These are phyloP conservation scores for Tetrahymena thermophila DNA, from an alignment of 73 alveolate genomes.

Conservation along the genomic window DNA sequence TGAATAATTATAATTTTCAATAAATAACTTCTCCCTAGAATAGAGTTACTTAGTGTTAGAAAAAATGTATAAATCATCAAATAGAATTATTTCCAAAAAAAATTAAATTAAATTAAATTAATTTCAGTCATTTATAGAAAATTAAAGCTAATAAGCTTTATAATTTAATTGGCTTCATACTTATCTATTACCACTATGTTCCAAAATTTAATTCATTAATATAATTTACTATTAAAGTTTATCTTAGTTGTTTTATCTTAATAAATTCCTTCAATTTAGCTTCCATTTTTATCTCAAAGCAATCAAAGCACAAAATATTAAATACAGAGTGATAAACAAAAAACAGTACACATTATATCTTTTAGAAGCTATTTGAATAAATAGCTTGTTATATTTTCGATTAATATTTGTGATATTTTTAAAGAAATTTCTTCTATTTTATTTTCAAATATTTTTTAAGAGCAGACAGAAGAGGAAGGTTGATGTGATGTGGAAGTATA, in stretches of 20 bases:
- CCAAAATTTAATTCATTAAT: not conserved
- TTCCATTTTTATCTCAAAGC: not conserved
- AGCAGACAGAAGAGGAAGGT: not conserved
- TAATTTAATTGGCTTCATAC: not conserved
- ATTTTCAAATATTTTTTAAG: not conserved
- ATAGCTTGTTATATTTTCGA: not conserved
- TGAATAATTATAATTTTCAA: no score
- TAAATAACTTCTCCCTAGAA: not conserved
- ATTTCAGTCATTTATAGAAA: not conserved
- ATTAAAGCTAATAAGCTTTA: not conserved
- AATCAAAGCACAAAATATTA: no score
- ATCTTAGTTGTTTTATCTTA: not conserved
- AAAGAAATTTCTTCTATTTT: not conserved
- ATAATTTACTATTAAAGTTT: no score
- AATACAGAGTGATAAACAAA: not conserved
- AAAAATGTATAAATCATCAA: not conserved
- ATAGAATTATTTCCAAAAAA: no score
- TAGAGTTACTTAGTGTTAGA: not conserved
- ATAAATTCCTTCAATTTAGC: not conserved
- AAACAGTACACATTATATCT: not conserved
- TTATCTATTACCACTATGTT: not conserved
- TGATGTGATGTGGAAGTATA: not conserved
- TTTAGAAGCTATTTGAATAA: not conserved
- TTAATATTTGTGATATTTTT: not conserved
- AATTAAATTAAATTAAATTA: no score